These are phyloP conservation scores for Boletus rubroflammeus DNA, from an alignment of 768 basidiomycete genomes.

Conservation along the genomic window DNA sequence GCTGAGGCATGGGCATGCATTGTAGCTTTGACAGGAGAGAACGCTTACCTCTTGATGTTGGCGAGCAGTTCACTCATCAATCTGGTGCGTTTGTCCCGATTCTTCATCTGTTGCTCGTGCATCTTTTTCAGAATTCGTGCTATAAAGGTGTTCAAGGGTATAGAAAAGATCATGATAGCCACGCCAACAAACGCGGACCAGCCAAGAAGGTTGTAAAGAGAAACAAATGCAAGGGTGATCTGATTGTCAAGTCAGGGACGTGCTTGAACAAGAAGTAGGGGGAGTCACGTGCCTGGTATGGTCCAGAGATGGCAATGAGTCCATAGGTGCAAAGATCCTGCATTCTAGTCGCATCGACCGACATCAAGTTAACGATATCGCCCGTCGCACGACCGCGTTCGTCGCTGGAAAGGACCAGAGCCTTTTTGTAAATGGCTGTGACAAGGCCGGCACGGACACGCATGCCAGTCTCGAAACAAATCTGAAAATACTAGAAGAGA, in stretches of 20 bases:
- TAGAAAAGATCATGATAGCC: constrained; percentile 78
- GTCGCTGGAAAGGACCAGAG: constrained; percentile 81
- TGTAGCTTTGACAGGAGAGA: background rate
- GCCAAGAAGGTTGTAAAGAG: constrained; percentile 84
- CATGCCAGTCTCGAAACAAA: constrained; percentile 83
- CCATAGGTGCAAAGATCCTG: constrained; percentile 83
- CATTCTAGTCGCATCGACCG: constrained; percentile 75
- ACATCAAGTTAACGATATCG: constrained; percentile 94
- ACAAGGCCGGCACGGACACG: constrained; percentile 89
- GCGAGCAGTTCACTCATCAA: constrained; percentile 92
- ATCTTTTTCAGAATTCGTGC: constrained; percentile 68
- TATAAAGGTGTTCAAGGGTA: constrained; percentile 72
- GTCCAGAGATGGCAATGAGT: constrained; percentile 80
- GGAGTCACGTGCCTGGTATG: constrained; percentile 60
- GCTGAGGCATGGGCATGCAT: background rate
- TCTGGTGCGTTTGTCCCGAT: constrained; percentile 76
- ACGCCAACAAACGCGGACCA: constrained; percentile 92
- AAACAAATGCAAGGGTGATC: constrained; percentile 86
- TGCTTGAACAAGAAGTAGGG: background rate
- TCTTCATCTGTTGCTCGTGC: constrained; percentile 92
- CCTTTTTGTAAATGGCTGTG: constrained; percentile 80
- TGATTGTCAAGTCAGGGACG: constrained; percentile 24
- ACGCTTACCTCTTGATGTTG: constrained; percentile 75
- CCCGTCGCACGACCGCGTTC: constrained; percentile 80
- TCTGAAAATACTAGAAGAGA: constrained; percentile 71